Evolutionary conservation across 1,139 yeast species (phyloP).

Genomic region (Lodderomyces parapsilosis): DNA sequence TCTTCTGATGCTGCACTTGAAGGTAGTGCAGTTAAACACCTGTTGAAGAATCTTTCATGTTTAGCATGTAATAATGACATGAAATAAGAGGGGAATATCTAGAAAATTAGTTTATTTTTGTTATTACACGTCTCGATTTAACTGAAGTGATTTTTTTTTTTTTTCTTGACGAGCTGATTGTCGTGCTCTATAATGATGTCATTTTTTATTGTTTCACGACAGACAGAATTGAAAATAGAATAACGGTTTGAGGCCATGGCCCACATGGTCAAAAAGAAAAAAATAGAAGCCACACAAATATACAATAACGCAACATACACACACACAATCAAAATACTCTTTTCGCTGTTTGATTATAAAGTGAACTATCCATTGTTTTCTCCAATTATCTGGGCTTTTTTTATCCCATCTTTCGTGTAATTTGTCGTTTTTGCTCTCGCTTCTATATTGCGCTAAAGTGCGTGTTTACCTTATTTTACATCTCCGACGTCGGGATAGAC

Average conservation of each 20-base stretch:
- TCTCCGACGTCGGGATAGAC: no score
- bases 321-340: no score
- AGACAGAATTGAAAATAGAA: not conserved
- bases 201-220: constrained; percentile 1
- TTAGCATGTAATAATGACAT: constrained; percentile 23
- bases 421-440: not conserved
- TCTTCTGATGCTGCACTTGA: constrained; percentile 55
- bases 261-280: constrained; percentile 1
- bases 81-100: not conserved
- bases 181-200: constrained; percentile 4
- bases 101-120: not conserved
- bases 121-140: not conserved
- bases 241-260: not conserved
- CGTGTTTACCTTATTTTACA: no score
- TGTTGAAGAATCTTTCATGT: constrained; percentile 51
- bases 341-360: no score
- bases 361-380: no score
- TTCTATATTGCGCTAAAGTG: not conserved
- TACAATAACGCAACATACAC: no score
- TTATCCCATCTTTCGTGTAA: not conserved
- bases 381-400: no score
- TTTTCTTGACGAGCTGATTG: no score
- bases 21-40: constrained; percentile 54
- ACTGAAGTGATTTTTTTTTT: not conserved
- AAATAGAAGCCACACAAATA: not conserved